These are phyloP conservation scores for Microglena sp. DNA, from an alignment of 139 green algal species.

Conservation along the genomic window DNA sequence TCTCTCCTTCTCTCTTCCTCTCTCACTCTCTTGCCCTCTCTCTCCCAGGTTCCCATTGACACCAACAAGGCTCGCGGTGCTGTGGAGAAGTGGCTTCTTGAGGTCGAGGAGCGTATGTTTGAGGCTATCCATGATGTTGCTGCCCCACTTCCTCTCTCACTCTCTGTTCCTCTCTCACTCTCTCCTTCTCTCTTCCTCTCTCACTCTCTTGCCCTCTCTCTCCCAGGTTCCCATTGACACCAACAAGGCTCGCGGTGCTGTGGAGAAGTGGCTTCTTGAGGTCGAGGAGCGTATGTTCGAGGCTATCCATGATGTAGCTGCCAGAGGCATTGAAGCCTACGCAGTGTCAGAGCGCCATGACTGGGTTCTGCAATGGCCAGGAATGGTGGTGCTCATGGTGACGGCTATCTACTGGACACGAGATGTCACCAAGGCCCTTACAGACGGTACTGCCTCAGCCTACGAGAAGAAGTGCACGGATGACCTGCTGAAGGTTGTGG, in stretches of 20 bases:
- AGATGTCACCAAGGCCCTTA: slow-evolving; percentile 22
- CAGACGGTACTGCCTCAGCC: not conserved
- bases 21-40: no score
- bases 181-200: not conserved
- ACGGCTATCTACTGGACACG: slow-evolving; percentile 62
- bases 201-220: not conserved
- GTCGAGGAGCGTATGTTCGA: slow-evolving; percentile 64
- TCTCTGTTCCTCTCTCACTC: no score
- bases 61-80: slow-evolving; percentile 47
- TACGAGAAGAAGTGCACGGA: slow-evolving; percentile 37
- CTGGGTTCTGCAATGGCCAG: slow-evolving; percentile 69
- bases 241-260: slow-evolving; percentile 39
- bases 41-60: no score
- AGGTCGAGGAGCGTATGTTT: slow-evolving; percentile 67
- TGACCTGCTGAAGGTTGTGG: slow-evolving; percentile 33
- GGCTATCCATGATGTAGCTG: slow-evolving; percentile 49
- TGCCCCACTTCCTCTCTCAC: no score
- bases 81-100: slow-evolving; percentile 71
- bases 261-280: slow-evolving; percentile 74
- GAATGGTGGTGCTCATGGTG: slow-evolving; percentile 63
- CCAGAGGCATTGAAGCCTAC: slow-evolving; percentile 33
- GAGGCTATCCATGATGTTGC: slow-evolving; percentile 56
- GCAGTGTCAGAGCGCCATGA: slow-evolving; percentile 26
- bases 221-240: not conserved
- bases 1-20: no score